Conservation (phyloP, 2,329 filamentous ascomycete genomes). For the Neofusicoccum cordaticola region DNA sequence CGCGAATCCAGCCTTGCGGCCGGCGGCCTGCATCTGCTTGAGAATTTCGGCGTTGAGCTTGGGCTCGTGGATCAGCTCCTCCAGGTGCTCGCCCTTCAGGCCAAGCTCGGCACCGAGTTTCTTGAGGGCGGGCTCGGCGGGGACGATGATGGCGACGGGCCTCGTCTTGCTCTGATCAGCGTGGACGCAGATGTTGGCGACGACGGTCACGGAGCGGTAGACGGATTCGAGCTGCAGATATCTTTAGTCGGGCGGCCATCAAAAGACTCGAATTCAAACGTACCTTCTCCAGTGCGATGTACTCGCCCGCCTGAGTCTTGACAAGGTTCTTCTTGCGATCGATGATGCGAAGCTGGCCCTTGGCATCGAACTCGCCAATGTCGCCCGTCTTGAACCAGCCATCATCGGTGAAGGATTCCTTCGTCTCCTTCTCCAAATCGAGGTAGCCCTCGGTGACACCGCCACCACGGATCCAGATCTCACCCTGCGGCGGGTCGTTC, state of each 20-base stretch:
- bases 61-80: constrained; percentile 65
- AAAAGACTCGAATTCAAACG: neutral
- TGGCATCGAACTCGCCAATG: constrained; percentile 80
- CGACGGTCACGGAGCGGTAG: constrained; percentile 75
- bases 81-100: constrained; percentile 62
- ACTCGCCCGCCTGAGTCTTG: constrained; percentile 93
- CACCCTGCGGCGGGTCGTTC: constrained; percentile 78
- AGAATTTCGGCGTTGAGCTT: constrained; percentile 64
- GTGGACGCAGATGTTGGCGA: constrained; percentile 84
- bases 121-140: constrained; percentile 55
- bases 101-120: constrained; percentile 56
- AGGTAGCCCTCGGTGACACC: constrained; percentile 77
- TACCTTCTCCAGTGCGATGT: constrained; percentile 86
- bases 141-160: constrained; percentile 77
- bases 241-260: neutral
- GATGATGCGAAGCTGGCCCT: constrained; percentile 81
- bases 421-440: constrained; percentile 80
- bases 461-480: constrained; percentile 82
- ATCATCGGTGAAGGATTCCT: constrained; percentile 71
- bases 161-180: constrained; percentile 72
- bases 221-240: constrained; percentile 71
- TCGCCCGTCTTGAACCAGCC: constrained; percentile 98
- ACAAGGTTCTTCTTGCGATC: constrained; percentile 98
- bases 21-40: constrained; percentile 67
- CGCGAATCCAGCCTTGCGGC: constrained; percentile 63